Percentiles rank a stretch among this genome's conserved stretches.
phyloP scores from a whole-genome alignment of 2,329 filamentous ascomycete genomes.

The Aspergillus pseudoviridinutans region DNA sequence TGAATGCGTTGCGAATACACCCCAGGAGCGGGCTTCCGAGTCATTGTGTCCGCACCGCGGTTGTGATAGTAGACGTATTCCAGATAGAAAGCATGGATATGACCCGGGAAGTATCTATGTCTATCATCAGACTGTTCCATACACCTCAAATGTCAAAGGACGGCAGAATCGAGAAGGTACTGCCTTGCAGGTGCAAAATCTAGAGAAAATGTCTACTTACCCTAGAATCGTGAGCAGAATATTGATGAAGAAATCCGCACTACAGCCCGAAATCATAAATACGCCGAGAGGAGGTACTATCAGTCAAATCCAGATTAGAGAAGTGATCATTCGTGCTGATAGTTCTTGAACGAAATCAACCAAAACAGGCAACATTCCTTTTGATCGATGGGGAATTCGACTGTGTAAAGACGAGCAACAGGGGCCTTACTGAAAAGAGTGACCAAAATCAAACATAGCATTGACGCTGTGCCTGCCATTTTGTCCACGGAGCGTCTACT shows the following conservation, averaged over 20 bases:
- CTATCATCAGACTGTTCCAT: not conserved
- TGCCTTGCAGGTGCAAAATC: not conserved
- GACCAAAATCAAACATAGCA: slow-evolving; percentile 43
- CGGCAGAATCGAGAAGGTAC: too few relatives aligned
- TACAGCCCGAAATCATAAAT: slow-evolving; percentile 62
- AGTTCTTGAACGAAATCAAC: not conserved
- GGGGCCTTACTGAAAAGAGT: slow-evolving; percentile 43
- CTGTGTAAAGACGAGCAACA: not conserved
- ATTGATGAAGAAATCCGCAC: slow-evolving; percentile 63
- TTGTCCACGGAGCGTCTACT: slow-evolving; percentile 4
- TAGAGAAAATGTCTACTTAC: slow-evolving; percentile 32
- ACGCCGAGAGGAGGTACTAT: slow-evolving; percentile 65
- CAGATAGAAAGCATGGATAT: slow-evolving; percentile 76
- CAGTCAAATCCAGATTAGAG: not conserved
- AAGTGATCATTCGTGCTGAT: not conserved
- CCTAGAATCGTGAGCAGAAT: slow-evolving; percentile 63
- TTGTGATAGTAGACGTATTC: slow-evolving; percentile 81
- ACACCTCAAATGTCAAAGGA: not conserved
- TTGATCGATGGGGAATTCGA: not conserved
- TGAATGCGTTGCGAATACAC: slow-evolving; percentile 41
- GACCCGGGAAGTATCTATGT: slow-evolving; percentile 66
- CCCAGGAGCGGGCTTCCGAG: slow-evolving; percentile 28
- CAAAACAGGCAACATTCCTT: not conserved
- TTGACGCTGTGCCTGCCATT: slow-evolving; percentile 34
- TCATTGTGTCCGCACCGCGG: slow-evolving; percentile 27